A percentile compares a stretch with the other conserved stretches of the same genome.
Conservation (phyloP, 805 yeast genomes). For the Saturnispora gosingensis region DNA sequence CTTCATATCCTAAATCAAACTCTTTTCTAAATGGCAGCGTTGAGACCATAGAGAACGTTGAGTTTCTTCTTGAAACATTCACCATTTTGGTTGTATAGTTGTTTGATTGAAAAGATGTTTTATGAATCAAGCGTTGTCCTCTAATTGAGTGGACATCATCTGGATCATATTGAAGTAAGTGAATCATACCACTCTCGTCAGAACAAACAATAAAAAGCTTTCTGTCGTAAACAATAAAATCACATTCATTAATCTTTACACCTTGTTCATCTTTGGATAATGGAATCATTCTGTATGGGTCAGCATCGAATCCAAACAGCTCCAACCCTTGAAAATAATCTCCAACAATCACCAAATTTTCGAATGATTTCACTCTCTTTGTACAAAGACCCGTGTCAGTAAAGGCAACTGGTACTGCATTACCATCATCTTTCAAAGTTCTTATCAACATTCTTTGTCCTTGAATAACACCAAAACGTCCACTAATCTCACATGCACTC, state of each 20-base stretch:
- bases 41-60: constrained; percentile 23
- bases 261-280: constrained; percentile 65
- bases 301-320: constrained; percentile 86
- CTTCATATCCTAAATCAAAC: constrained; percentile 37
- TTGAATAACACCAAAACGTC: constrained; percentile 74
- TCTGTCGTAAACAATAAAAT: constrained; percentile 64
- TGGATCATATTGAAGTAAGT: constrained; percentile 79
- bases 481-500: constrained; percentile 68
- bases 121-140: constrained; percentile 66
- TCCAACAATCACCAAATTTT: constrained; percentile 72
- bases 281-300: constrained; percentile 78
- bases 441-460: constrained; percentile 77
- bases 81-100: constrained; percentile 47
- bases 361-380: constrained; percentile 71
- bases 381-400: constrained; percentile 76
- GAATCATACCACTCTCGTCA: constrained; percentile 59
- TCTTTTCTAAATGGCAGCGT: constrained; percentile 24
- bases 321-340: constrained; percentile 72
- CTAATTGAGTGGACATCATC: constrained; percentile 77
- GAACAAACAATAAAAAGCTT: constrained; percentile 58
- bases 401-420: constrained; percentile 89
- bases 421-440: constrained; percentile 65
- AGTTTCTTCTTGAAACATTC: constrained; percentile 31
- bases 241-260: constrained; percentile 61
- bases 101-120: constrained; percentile 63